These are phyloP conservation scores for Nasturtium officinale DNA, from an alignment of 345 rosid species.

Conservation along the genomic window DNA sequence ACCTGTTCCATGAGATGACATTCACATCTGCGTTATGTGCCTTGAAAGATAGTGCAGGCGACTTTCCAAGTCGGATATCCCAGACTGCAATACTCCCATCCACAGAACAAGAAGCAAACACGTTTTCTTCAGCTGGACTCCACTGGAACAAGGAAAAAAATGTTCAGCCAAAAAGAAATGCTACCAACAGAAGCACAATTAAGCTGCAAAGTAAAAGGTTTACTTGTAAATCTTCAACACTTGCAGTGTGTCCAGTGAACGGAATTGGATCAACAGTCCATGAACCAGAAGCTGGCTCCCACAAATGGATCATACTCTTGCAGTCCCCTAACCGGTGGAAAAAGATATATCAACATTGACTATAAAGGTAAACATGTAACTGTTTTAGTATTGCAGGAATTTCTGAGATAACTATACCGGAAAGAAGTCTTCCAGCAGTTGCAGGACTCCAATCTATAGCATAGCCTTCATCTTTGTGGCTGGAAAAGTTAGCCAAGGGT, in stretches of 20 bases:
- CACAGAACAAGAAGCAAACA: conserved; percentile 88
- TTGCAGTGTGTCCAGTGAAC: conserved; percentile 75
- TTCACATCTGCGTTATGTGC: conserved; percentile 93
- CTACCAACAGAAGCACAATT: not conserved
- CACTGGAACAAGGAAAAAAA: conserved; percentile 60
- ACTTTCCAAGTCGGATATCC: conserved; percentile 77
- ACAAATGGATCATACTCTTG: conserved; percentile 75
- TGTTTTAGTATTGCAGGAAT: not conserved
- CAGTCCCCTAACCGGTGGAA: conserved; percentile 64
- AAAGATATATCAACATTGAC: not conserved
- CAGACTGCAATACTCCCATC: conserved; percentile 84
- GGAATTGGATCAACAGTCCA: conserved; percentile 85
- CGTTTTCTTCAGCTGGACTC: conserved; percentile 84
- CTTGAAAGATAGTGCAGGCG: conserved; percentile 68
- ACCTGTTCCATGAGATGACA: conserved; percentile 99
- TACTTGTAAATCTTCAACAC: conserved; percentile 95
- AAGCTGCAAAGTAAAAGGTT: not conserved
- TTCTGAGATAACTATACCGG: conserved; percentile 55
- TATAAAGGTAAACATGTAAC: not conserved
- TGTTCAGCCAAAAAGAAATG: conserved; percentile 15
- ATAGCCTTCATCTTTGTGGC: conserved; percentile 95
- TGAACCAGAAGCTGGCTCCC: conserved; percentile 80
- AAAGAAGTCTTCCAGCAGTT: conserved; percentile 74
- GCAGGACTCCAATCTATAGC: conserved; percentile 94
- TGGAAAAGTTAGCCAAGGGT: conserved; percentile 70